phyloP scores from a whole-genome alignment of 139 green algal species.

The Chlamydomonas incerta region DNA sequence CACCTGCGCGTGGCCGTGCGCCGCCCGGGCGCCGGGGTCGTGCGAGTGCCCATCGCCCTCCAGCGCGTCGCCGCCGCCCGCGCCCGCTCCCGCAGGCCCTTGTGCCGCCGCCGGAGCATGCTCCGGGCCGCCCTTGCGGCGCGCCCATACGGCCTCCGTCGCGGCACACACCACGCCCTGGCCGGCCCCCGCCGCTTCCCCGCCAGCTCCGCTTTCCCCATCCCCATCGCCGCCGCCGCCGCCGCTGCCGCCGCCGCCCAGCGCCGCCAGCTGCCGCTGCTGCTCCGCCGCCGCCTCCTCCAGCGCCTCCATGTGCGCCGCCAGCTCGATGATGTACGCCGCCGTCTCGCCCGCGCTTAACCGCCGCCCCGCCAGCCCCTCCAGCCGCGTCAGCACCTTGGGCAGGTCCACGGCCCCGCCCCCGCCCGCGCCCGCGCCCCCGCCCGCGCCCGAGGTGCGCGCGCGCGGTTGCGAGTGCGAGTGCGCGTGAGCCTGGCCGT shows the following conservation, averaged over 20 bases:
- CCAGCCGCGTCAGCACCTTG: conserved; percentile 22
- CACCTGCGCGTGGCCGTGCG: too few species aligned
- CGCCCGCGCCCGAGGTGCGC: background rate
- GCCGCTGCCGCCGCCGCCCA: background rate
- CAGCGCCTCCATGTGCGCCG: conserved; percentile 28
- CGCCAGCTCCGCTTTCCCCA: background rate
- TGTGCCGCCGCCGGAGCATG: background rate
- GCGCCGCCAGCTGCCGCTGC: background rate
- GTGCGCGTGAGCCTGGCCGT: too few species aligned
- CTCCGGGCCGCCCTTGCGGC: background rate
- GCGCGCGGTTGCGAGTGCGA: background rate
- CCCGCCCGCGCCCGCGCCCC: too few species aligned
- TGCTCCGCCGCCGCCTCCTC: background rate
- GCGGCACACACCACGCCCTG: too few species aligned
- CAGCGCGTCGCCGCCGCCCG: too few species aligned
- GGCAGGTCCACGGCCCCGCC: background rate
- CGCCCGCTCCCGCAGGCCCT: background rate
- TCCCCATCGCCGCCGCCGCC: background rate
- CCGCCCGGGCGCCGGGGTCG: too few species aligned
- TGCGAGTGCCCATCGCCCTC: background rate
- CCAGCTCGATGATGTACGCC: conserved; percentile 26
- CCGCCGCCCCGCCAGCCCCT: conserved; percentile 24
- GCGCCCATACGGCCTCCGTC: background rate
- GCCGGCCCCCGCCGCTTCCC: background rate
- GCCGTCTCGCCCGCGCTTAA: conserved; percentile 31